Evolutionary conservation across 805 yeast genomes (phyloP).

Genomic region (Isabelozyma pseudorhagii): DNA sequence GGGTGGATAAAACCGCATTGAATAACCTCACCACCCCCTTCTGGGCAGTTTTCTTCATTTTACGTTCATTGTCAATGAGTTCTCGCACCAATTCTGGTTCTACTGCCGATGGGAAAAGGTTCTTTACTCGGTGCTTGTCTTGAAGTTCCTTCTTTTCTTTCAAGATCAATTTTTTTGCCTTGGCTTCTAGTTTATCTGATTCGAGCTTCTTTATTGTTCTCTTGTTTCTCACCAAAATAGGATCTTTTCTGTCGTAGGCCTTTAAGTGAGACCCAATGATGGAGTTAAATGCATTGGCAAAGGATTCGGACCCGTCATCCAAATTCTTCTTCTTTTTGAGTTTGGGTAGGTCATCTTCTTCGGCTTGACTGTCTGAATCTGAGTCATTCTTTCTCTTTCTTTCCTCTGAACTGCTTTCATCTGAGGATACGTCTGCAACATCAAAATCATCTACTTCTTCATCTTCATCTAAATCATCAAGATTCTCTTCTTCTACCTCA

Average conservation of each 20-base stretch:
- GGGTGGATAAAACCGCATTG: slow-evolving; percentile 81
- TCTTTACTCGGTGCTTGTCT: slow-evolving; percentile 64
- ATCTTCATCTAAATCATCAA: slow-evolving; percentile 13
- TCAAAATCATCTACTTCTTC: slow-evolving; percentile 21
- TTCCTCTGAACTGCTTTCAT: slow-evolving; percentile 8
- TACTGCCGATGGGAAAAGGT: slow-evolving; percentile 61
- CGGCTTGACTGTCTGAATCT: slow-evolving; percentile 18
- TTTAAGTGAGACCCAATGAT: slow-evolving; percentile 82
- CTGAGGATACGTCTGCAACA: slow-evolving; percentile 15
- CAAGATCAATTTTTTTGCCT: slow-evolving; percentile 69
- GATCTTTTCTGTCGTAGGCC: slow-evolving; percentile 86
- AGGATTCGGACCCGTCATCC: slow-evolving; percentile 71
- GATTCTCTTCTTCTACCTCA: slow-evolving; percentile 16
- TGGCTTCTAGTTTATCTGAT: slow-evolving; percentile 74
- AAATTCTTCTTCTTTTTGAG: slow-evolving; percentile 54
- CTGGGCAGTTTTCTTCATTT: slow-evolving; percentile 77
- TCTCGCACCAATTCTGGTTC: slow-evolving; percentile 56
- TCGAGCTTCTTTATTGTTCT: slow-evolving; percentile 68
- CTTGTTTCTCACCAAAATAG: slow-evolving; percentile 84
- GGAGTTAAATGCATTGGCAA: slow-evolving; percentile 81
- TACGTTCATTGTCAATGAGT: slow-evolving; percentile 63
- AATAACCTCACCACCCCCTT: slow-evolving; percentile 82
- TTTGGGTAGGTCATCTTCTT: slow-evolving; percentile 41
- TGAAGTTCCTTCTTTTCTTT: slow-evolving; percentile 68
- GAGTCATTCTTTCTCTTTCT: slow-evolving; percentile 10